These are phyloP conservation scores for Eutrema yunnanense DNA, from an alignment of 345 rosid species.

Conservation along the genomic window DNA sequence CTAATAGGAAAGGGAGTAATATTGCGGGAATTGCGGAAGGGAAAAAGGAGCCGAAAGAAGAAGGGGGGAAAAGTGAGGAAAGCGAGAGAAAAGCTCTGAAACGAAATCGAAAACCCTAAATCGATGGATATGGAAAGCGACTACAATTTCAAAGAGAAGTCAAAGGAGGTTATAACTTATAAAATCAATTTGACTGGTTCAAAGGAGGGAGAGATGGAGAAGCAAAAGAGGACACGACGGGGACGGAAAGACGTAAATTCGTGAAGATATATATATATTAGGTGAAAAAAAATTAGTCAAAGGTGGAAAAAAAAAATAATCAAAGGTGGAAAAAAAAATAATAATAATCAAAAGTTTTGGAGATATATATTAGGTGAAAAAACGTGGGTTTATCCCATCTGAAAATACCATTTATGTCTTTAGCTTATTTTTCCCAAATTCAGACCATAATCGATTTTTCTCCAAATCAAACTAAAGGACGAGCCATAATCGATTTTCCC, in stretches of 20 bases:
- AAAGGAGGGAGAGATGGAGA: slow-evolving; percentile 1
- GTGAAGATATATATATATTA: background rate
- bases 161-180: background rate
- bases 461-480: too few species aligned
- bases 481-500: too few species aligned
- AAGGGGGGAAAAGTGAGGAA: background rate
- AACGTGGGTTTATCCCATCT: too few species aligned
- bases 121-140: slow-evolving; percentile 10
- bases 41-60: too few species aligned
- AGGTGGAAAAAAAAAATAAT: too few species aligned
- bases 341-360: too few species aligned
- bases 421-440: too few species aligned
- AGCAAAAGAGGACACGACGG: background rate
- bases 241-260: background rate
- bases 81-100: background rate
- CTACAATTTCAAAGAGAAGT: background rate
- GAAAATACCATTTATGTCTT: too few species aligned
- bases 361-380: too few species aligned
- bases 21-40: background rate
- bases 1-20: background rate
- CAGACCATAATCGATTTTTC: too few species aligned
- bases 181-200: slow-evolving; percentile 6
- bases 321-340: too few species aligned
- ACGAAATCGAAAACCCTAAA: slow-evolving; percentile 20
- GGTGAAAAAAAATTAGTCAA: too few species aligned